Evolutionary conservation across 345 rosid species (phyloP), one percentile per base, ranked within the genome.

Genomic region (Eucalyptus polyanthemos): DNA sequence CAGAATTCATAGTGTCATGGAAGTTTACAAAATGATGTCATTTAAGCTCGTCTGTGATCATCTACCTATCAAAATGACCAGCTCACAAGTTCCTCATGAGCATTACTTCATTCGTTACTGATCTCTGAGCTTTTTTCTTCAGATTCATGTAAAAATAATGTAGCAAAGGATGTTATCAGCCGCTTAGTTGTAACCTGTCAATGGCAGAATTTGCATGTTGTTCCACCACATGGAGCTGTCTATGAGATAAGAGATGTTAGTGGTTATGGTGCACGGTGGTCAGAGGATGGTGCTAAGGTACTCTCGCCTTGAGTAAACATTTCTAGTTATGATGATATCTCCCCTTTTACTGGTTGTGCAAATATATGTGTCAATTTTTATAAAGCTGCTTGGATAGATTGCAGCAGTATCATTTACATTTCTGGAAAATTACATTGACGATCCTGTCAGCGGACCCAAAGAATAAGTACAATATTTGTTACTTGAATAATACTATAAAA

Each of bases 241-340:
- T 95, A 94, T 50, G 98, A 95, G 94, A 94, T 95, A 89, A 90
- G 98, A 89, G 93, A 91, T 86, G 91, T 89, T 89, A 92, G 94
- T 80, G 98, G 97, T 69, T 96, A 94, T 76, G 98, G 97, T 87
- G 98, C 95, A 56, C 92, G 96, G 83, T 97, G 98, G 97, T 95
- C 97, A 31, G 89, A 67, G 86, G 97, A 96, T 92, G 97, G 98
- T 88, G 90, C 92, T 50, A 93, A 95, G 96, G 99, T 96, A 94
- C 87, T 34, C 87, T 34, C 7, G 11, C 45, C 25, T 31, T 53
- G 62, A 50, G 15, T n/a, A 3, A 86, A 45, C 87, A 86, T 86
- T 45, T 86, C 29, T 86, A 19, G 37, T 49, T 86, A 47, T 45
- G 87, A 49, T 47, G 56, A 86, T 45, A 14, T 50, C 50, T 85